Percentiles rank a stretch among this genome's conserved stretches.
Conservation (phyloP, 371 early-diverging fungal genomes). For the Coemansia sp. region DNA sequence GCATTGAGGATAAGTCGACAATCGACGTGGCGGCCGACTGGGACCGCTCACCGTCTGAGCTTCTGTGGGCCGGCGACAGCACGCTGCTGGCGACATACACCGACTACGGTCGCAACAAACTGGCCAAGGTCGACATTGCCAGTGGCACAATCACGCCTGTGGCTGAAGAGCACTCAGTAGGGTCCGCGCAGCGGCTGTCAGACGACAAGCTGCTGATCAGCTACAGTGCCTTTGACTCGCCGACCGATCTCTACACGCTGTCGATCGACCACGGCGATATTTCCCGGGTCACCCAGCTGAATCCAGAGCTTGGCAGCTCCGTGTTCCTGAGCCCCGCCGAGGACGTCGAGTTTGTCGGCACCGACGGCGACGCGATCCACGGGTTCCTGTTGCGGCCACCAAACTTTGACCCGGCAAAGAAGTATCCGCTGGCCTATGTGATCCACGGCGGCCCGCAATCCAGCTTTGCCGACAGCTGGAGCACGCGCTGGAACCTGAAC, state of each 20-base stretch:
- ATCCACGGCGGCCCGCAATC: conserved; percentile 89
- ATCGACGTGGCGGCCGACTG: conserved; percentile 57
- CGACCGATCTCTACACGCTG: conserved; percentile 33
- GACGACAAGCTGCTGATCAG: conserved; percentile 57
- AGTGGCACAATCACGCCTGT: conserved; percentile 26
- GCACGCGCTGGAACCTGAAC: conserved; percentile 74
- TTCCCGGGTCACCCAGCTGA: conserved; percentile 53
- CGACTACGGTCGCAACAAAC: conserved; percentile 41
- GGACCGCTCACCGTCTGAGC: conserved; percentile 64
- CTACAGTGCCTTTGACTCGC: conserved; percentile 51
- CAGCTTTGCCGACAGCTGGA: conserved; percentile 70
- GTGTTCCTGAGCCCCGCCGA: conserved; percentile 58
- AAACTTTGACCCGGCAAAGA: conserved; percentile 57
- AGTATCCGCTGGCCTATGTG: conserved; percentile 78
- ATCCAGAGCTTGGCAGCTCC: conserved; percentile 47
- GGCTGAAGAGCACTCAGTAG: conserved; percentile 25
- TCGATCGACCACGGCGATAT: conserved; percentile 5
- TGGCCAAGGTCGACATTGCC: conserved; percentile 36
- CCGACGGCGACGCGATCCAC: conserved; percentile 64
- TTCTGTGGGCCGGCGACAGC: conserved; percentile 59
- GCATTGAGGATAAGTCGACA: conserved; percentile 46
- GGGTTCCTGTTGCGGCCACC: conserved; percentile 74
- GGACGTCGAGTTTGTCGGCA: conserved; percentile 65
- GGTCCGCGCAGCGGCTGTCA: conserved; percentile 24
- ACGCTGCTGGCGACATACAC: conserved; percentile 56